A percentile compares a stretch with the other conserved stretches of the same genome.
These are phyloP conservation scores for Metschnikowia drakensbergensis DNA, from an alignment of 805 yeast species.

Conservation along the genomic window DNA sequence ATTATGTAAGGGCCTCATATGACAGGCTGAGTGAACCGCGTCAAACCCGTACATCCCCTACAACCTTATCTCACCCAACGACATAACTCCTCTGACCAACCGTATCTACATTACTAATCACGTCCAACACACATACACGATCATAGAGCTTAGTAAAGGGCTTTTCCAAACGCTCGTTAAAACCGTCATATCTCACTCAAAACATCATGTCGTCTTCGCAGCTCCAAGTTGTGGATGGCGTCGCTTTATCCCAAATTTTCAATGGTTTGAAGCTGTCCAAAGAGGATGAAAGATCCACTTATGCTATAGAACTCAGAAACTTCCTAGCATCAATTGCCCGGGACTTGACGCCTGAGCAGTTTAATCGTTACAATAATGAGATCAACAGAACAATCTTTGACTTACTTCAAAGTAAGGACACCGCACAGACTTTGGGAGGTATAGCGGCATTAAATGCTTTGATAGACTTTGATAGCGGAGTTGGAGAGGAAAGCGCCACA, in stretches of 20 bases:
- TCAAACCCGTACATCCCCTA: constrained; percentile 14
- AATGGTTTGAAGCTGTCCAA: constrained; percentile 44
- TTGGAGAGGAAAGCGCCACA: constrained; percentile 74
- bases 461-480: constrained; percentile 76
- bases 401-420: constrained; percentile 69
- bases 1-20: too few species aligned
- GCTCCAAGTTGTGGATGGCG: constrained; percentile 36
- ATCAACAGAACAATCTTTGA: constrained; percentile 86
- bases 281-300: constrained; percentile 44
- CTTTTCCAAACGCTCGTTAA: not conserved
- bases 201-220: constrained; percentile 14
- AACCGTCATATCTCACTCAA: not conserved
- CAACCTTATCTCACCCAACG: constrained; percentile 1
- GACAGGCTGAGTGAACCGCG: not conserved
- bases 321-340: constrained; percentile 71
- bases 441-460: constrained; percentile 85
- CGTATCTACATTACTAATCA: not conserved
- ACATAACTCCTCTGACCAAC: not conserved
- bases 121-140: not conserved
- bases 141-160: not conserved
- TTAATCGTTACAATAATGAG: constrained; percentile 75
- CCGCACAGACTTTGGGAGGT: constrained; percentile 79
- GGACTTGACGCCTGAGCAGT: constrained; percentile 78
- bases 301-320: constrained; percentile 67
- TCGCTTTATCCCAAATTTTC: constrained; percentile 51